Percentiles rank a stretch among this genome's conserved stretches.
Evolutionary conservation across 176 grass and related monocot genomes (phyloP).

Genomic region (Aegilops tauschii): DNA sequence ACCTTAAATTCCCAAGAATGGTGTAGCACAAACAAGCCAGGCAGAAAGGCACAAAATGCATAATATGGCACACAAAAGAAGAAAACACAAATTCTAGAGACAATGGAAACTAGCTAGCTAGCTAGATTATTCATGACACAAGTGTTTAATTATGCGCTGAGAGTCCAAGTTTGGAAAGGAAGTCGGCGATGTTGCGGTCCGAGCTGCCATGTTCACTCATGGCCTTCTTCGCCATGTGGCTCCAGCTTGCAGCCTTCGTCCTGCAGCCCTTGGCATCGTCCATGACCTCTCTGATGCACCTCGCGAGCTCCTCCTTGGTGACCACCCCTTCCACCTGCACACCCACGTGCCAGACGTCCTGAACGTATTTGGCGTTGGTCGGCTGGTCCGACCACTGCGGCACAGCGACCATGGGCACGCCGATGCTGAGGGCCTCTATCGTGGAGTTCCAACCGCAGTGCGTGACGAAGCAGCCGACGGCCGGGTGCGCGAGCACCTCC

Average conservation of each 20-base stretch:
- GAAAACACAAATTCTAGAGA: too few relatives aligned
- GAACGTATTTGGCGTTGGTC: conserved; percentile 58
- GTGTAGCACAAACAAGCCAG: too few relatives aligned
- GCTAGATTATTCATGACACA: too few relatives aligned
- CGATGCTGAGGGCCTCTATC: conserved; percentile 2
- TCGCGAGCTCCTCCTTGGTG: conserved; percentile 20
- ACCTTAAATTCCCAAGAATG: too few relatives aligned
- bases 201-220: not conserved
- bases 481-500: conserved; percentile 54
- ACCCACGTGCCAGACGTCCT: conserved; percentile 60
- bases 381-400: conserved; percentile 68
- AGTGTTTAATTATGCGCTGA: not conserved
- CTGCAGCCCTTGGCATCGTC: not conserved
- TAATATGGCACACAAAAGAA: too few relatives aligned
- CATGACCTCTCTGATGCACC: conserved; percentile 27
- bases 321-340: conserved; percentile 16
- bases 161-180: not conserved
- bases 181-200: not conserved
- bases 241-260: not conserved
- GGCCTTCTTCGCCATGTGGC: not conserved
- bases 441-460: conserved; percentile 86
- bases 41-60: too few relatives aligned
- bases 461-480: conserved; percentile 63
- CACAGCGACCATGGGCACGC: conserved; percentile 40
- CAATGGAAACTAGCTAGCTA: too few relatives aligned